phyloP scores from a whole-genome alignment of 2,329 filamentous ascomycete species.

The Lizonia empirigonia region DNA sequence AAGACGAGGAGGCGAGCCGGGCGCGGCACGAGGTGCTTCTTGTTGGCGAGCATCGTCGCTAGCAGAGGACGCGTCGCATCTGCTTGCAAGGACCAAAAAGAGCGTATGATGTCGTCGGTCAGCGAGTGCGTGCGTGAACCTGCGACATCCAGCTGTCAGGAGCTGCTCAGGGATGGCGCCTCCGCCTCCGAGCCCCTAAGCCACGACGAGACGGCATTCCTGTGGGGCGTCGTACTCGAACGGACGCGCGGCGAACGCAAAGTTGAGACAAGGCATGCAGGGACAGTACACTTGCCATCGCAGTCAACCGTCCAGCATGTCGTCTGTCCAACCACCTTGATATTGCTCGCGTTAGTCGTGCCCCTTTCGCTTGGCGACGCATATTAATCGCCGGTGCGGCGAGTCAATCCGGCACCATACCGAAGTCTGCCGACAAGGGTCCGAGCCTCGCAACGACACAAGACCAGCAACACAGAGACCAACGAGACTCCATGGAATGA shows the following conservation, averaged over 20 bases:
- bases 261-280: not conserved
- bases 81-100: not conserved
- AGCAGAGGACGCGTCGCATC: conserved; percentile 17
- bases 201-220: conserved; percentile 10
- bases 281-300: not conserved
- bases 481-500: too few relatives aligned
- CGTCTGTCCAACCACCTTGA: not conserved
- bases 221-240: conserved; percentile 9
- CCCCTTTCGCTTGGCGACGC: conserved; percentile 6
- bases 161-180: conserved; percentile 12
- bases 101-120: conserved; percentile 1
- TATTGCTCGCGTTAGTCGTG: not conserved
- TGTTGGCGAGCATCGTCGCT: conserved; percentile 34
- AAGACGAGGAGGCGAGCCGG: conserved; percentile 30
- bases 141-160: conserved; percentile 5
- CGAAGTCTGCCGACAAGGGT: not conserved
- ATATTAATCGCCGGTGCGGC: not conserved
- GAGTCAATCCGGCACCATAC: not conserved
- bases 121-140: not conserved
- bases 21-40: conserved; percentile 28
- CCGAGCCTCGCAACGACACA: too few relatives aligned
- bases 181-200: conserved; percentile 11
- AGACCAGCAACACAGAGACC: too few relatives aligned
- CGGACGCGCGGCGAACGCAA: conserved; percentile 4
- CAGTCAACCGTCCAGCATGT: not conserved